Base-by-base conservation (phyloP, 495 filamentous ascomycete species). In the Aspergillus panamensis region DNA sequence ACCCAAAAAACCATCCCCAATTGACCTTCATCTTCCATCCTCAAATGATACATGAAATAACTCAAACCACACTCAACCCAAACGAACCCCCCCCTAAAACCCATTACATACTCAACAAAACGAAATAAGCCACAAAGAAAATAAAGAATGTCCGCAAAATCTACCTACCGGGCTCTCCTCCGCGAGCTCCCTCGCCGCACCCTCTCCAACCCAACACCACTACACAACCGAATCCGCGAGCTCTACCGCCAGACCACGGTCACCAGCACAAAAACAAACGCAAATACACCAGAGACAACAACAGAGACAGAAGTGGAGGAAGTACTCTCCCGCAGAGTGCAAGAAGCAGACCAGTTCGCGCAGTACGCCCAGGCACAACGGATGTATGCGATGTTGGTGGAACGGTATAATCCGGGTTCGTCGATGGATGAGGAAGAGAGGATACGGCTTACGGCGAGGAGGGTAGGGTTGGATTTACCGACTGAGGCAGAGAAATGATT, bases 361-460 rank as follows among this genome's bases (percentile, higher is more conserved):
- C 81, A 84, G 53, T 97, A 96, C 69, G 78, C 90, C 3, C 81
- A 82, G 51, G 89, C 93, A 35, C 94, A 98, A 73, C 77, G 92
- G 16, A 81, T 81, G 70, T 96, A 97, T 65, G 80, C 81, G 7
- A 84, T 82, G 40, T 71, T 97, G 35, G 59, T 97, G 21, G 93
- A 96, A 69, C 80, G 91, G 64, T 98, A 97, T 73, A 98, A 97
- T 68, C 92, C 92, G 7, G 90, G 91, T 6, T 87, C 92, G 84
- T 75, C 74, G 47, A 85, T 93, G 84, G 84, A 87, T 62, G 86
- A 94, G 72, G 90, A 95, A 73, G 91, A 95, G 76, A 78, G 84
- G 60, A 84, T 96, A 40, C 66, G 89, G 55, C 74, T 96, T 77
- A 89, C 90, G 57, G 93, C 94, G 13, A 77, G 89, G 72, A 82